Base-by-base conservation (phyloP, 306 rosid genomes). In the Ormosia emarginata region DNA sequence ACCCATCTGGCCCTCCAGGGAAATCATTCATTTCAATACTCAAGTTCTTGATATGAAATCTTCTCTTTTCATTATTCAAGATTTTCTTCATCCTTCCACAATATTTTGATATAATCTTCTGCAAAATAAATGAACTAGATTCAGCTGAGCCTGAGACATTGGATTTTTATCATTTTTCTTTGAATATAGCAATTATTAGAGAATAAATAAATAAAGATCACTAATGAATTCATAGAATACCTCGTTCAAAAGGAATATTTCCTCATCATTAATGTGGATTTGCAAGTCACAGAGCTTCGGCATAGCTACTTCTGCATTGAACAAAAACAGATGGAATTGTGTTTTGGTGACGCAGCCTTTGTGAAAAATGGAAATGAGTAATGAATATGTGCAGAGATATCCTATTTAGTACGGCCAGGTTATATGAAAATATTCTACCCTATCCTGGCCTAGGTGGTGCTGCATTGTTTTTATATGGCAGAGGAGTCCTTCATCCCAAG, bases 1-100 rank as follows among this genome's bases (percentile, higher is more conserved):
- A 94, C 61, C 95, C 97, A 7, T 85, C 56, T 43, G 93, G 82
- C 8, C 98, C 98, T 71, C 97, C 98, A 0, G 98, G 98, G 71
- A 90, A 90, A 59, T 87, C 91, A 50, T 78, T 53, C 71, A 93
- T 78, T 72, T 81, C 84, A 52, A 93, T 88, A 40, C 62, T 62
- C 55, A 71, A 74, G 13, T 79, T 67, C 79, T 73, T 85, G 9
- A 44, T 79, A 78, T 86, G 89, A 62, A 73, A 24, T 78, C 78
- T 81, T 73, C 84, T 87, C 87, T 84, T 91, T 74, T 81, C 87
- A 61, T 88, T 86, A 78, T 80, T 82, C 83, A 89, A 77, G 74
- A 87, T 74, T 68, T 86, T 93, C 87, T 84, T 91, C 86, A 93
- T 15, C 84, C 78, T 77, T 40, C 82, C 90, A 34, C 91, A 88